Base-by-base conservation (phyloP, 805 yeast species). In the Pichia heedii region DNA sequence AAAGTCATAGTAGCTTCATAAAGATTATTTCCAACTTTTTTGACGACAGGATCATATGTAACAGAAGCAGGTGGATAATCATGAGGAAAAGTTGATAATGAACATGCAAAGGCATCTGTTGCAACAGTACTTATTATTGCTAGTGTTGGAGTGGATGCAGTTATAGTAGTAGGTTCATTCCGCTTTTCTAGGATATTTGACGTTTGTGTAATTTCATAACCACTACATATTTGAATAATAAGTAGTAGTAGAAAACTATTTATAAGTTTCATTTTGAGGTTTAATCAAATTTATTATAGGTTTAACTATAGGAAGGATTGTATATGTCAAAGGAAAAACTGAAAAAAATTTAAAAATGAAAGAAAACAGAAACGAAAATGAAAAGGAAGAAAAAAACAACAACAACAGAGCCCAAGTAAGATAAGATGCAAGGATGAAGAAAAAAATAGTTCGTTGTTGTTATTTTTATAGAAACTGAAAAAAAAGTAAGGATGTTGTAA, bases 61-160 rank as follows among this genome's bases (percentile, higher is more conserved):
- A 52, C 47, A 6, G 19, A 7, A 8, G 53, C 55, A 15, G 50
- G 2, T n/a, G 57, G 57, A 37, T 50, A 49, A 4, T 34, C 16
- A 15, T 26, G 22, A 11, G 19, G 6, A 8, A 16, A 19, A 4
- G 40, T 32, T 3, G 12, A 10, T 3, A 42, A 22, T 2, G 36
- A 38, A 38, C 41, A 42, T 12, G 22, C n/a, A 22, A 16, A 18
- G 4, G 36, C 44, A 8, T n/a, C 19, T 15, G 45, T 37, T 26
- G 41, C 36, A 11, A 19, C 39, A 20, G 35, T 33, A 1, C 13
- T 21, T 20, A 32, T 11, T 3, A 26, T 27, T n/a, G 12, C 13
- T n/a, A 12, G 7, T 1, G 21, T 21, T 11, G 16, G 20, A 2
- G 21, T 16, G 3, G 39, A 20, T 15, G 33, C 42, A 6, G 15